Base-by-base conservation (phyloP, 352 stramenopile genomes). In the Phytophthora hybrid region DNA sequence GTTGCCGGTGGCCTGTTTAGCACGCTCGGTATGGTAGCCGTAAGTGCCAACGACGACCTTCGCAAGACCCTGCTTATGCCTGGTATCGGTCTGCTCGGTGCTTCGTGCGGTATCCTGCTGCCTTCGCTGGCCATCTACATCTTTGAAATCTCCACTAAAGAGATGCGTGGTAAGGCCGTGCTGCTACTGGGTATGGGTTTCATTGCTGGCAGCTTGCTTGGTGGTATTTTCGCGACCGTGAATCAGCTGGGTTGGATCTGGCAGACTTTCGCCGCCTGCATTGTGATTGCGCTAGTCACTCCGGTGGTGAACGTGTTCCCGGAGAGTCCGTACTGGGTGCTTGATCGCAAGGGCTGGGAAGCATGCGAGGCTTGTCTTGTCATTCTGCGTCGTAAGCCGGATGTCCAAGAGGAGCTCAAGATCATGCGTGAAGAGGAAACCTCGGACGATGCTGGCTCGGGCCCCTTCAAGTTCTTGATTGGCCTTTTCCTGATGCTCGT, bases 271-370 rank as follows among this genome's bases (percentile, higher is more conserved):
- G 81, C 63, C 5, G 84, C 84, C 13, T 87, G 78, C 7, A 77
- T 92, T 8, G 73, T 94, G n/a, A 84, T 94, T 13, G 80, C 85
- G 4, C 66, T 92, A 49, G 79, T 94, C 52, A 90, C 85, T 16
- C 87, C 87, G 0, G 81, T 83, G 1, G 87, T 94, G 4, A 90
- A 91, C 55, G 74, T 94, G 29, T 91, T 94, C 60, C 85, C 87
- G 1, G 87, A 94, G 58, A 92, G 84, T 77, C 85, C 87, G n/a
- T 88, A 88, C 71, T 94, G 85, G 85, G 80, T 92, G n/a, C 62
- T 88, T 39, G 78, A 87, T 37, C 85, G 85, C 58, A 85, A 92
- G 63, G 87, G 87, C 23, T 84, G 78, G 76, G 85, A 94, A 31
- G 83, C 86, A n/a, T 93, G 85, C 51, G 84, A 93, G 66, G 76